phyloP scores from a whole-genome alignment of 1,139 yeast genomes.

The Fermentozyma sake region DNA sequence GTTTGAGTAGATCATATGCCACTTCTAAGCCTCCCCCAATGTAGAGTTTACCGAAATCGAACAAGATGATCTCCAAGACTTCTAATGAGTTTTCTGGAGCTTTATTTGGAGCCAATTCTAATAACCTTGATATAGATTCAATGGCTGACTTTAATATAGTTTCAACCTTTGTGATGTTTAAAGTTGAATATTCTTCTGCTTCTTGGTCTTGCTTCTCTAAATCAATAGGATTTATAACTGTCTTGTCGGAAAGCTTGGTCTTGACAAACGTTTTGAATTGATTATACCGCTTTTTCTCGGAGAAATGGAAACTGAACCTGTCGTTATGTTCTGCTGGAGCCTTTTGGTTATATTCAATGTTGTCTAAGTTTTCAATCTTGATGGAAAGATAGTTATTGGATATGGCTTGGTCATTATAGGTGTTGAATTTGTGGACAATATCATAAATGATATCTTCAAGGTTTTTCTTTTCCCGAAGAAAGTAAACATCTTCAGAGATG shows the following conservation, averaged over 20 bases:
- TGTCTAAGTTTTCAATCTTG: constrained; percentile 38
- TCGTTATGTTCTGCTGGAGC: constrained; percentile 18
- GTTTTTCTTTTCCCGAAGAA: constrained; percentile 68
- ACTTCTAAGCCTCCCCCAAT: constrained; percentile 74
- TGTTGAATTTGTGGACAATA: constrained; percentile 48
- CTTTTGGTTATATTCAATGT: constrained; percentile 18
- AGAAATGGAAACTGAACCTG: constrained; percentile 30
- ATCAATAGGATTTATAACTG: constrained; percentile 20
- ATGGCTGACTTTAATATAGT: constrained; percentile 65
- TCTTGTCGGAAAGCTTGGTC: constrained; percentile 25
- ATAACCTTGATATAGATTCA: constrained; percentile 74
- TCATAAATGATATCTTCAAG: constrained; percentile 57
- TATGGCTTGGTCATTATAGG: constrained; percentile 47
- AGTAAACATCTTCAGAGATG: constrained; percentile 63
- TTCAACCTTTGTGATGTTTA: constrained; percentile 52
- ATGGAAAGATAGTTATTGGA: constrained; percentile 42
- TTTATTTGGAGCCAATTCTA: constrained; percentile 66
- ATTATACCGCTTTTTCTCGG: constrained; percentile 37
- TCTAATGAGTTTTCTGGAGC: constrained; percentile 64
- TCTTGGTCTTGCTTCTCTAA: constrained; percentile 16
- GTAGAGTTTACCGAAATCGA: constrained; percentile 70
- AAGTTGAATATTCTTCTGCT: constrained; percentile 24
- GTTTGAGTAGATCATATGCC: constrained; percentile 44
- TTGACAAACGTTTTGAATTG: constrained; percentile 42
- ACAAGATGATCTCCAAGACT: constrained; percentile 60